phyloP scores from a whole-genome alignment of 805 yeast genomes.

The Starmera quercuum region DNA sequence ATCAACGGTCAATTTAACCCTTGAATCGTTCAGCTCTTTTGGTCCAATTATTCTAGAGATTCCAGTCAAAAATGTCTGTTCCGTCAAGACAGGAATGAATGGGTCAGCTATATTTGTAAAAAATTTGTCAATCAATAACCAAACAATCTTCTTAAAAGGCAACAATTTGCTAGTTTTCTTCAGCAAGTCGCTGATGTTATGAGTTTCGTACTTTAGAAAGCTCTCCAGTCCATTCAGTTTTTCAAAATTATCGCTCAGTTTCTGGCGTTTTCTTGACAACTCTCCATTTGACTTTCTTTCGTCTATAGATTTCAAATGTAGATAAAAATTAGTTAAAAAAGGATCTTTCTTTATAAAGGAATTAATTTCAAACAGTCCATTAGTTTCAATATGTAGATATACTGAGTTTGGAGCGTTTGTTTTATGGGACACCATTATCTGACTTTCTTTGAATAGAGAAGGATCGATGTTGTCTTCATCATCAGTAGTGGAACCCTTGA shows the following conservation, averaged over 20 bases:
- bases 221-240: slow-evolving; percentile 11
- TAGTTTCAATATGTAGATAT: slow-evolving; percentile 7
- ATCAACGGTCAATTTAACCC: slow-evolving; percentile 21
- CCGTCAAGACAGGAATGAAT: slow-evolving; percentile 60
- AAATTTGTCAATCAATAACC: slow-evolving; percentile 49
- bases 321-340: slow-evolving; percentile 7
- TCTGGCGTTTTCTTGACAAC: slow-evolving; percentile 1
- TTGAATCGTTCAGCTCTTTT: slow-evolving; percentile 17
- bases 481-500: not conserved
- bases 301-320: slow-evolving; percentile 7
- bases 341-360: slow-evolving; percentile 13
- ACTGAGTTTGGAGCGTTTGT: slow-evolving; percentile 8
- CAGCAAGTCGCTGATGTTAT: slow-evolving; percentile 9
- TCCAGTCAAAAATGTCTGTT: slow-evolving; percentile 33
- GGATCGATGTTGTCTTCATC: slow-evolving; percentile 11
- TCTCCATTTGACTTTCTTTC: slow-evolving; percentile 1
- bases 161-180: slow-evolving; percentile 29
- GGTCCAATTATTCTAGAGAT: slow-evolving; percentile 38
- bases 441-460: slow-evolving; percentile 8
- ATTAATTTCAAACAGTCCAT: slow-evolving; percentile 15
- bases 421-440: slow-evolving; percentile 8
- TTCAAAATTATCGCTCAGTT: slow-evolving; percentile 4
- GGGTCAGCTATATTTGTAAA: slow-evolving; percentile 33
- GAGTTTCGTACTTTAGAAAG: slow-evolving; percentile 9
- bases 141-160: slow-evolving; percentile 48